These are phyloP conservation scores for Umbelopsis sp. DNA, from an alignment of 371 early-diverging fungal species.

Conservation along the genomic window DNA sequence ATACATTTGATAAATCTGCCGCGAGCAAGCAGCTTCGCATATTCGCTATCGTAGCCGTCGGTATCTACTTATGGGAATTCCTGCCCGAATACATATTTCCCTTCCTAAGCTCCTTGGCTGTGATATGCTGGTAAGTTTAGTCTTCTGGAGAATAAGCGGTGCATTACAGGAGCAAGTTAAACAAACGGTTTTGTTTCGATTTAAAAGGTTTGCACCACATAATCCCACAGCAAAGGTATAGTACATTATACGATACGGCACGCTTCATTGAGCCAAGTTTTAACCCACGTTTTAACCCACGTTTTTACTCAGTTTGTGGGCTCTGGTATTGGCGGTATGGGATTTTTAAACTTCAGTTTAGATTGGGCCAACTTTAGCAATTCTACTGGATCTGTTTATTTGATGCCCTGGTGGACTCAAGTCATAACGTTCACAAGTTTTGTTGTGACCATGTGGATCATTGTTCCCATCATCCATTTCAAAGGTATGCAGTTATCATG, in stretches of 20 bases:
- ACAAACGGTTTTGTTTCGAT: not conserved
- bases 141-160: slow-evolving; percentile 21
- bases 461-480: slow-evolving; percentile 35
- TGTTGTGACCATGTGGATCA: slow-evolving; percentile 36
- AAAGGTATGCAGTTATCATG: not conserved
- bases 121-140: slow-evolving; percentile 39
- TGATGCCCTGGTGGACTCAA: slow-evolving; percentile 44
- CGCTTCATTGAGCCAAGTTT: not conserved
- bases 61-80: slow-evolving; percentile 40
- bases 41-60: slow-evolving; percentile 30
- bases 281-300: too few species aligned
- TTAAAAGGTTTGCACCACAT: slow-evolving; percentile 1
- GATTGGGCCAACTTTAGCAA: slow-evolving; percentile 40
- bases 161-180: not conserved
- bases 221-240: slow-evolving; percentile 11
- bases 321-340: slow-evolving; percentile 42
- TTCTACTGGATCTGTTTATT: slow-evolving; percentile 11
- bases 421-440: slow-evolving; percentile 32
- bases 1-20: slow-evolving; percentile 28
- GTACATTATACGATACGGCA: not conserved
- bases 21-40: slow-evolving; percentile 34
- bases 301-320: slow-evolving; percentile 24
- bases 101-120: slow-evolving; percentile 31
- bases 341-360: slow-evolving; percentile 39
- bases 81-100: slow-evolving; percentile 38